Evolutionary conservation across 83 land plant species (phyloP).

Genomic region (Picea abies): DNA sequence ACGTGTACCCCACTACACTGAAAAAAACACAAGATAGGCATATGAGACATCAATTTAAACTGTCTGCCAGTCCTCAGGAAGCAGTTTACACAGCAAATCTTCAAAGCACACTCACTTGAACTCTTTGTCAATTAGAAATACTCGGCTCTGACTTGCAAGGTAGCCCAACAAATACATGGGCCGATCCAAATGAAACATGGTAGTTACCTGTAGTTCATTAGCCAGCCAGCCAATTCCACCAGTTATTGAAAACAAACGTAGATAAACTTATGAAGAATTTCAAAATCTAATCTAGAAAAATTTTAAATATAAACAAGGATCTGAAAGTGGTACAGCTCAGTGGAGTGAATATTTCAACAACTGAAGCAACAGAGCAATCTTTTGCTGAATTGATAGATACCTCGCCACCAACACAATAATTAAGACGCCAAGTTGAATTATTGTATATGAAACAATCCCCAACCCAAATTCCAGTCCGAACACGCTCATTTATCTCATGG

Average conservation of each 20-base stretch:
- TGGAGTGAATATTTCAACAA: neutral
- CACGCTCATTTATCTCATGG: conserved; percentile 88
- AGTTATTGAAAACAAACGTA: neutral
- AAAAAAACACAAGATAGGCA: conserved; percentile 25
- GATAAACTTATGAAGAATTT: neutral
- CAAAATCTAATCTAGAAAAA: neutral
- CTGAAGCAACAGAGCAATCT: neutral
- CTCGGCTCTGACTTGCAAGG: conserved; percentile 92
- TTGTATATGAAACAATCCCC: conserved; percentile 99
- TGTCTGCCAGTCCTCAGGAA: neutral
- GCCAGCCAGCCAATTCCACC: neutral
- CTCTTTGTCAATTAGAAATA: conserved; percentile 97
- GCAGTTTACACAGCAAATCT: neutral
- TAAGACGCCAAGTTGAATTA: conserved; percentile 94
- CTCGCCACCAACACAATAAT: conserved; percentile 99
- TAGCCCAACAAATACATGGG: conserved; percentile 99
- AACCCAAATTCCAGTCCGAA: conserved; percentile 96
- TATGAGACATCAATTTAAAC: neutral
- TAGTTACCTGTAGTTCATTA: conserved; percentile 69
- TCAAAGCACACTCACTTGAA: conserved; percentile 76
- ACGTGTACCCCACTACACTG: conserved; percentile 96
- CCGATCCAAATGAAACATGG: conserved; percentile 98
- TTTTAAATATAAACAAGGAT: neutral
- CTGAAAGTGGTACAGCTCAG: too few relatives aligned
- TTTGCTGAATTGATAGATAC: conserved; percentile 30